Evolutionary conservation across 352 stramenopile species (phyloP).

Genomic region (Phytophthora pisi): DNA sequence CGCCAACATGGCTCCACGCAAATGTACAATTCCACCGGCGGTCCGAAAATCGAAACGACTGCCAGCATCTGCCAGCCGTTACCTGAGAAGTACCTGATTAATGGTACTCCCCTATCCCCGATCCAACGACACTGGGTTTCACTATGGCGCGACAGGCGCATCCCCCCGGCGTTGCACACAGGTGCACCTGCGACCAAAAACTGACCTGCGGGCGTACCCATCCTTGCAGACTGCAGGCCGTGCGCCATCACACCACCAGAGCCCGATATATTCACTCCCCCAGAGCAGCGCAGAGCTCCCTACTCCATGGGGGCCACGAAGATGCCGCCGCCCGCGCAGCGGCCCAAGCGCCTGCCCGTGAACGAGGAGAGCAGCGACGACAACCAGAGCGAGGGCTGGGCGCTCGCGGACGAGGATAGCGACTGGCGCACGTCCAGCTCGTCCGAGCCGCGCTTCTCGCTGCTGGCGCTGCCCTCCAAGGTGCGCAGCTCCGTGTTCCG

Average conservation of each 20-base stretch:
- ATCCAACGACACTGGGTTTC: not conserved
- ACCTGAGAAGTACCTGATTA: not conserved
- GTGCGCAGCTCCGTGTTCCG: constrained; percentile 55
- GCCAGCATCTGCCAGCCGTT: constrained; percentile 1
- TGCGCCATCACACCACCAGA: too few relatives aligned
- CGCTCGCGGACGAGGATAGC: constrained; percentile 42
- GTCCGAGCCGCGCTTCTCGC: constrained; percentile 54
- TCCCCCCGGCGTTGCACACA: constrained; percentile 5
- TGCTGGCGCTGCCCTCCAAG: constrained; percentile 46
- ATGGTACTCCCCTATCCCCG: not conserved
- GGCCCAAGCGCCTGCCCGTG: too few relatives aligned
- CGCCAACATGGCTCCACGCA: too few relatives aligned
- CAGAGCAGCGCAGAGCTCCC: too few relatives aligned
- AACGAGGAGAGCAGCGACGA: constrained; percentile 38
- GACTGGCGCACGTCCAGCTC: constrained; percentile 57
- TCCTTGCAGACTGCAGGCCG: not conserved
- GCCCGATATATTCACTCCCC: too few relatives aligned
- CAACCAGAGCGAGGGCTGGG: constrained; percentile 43
- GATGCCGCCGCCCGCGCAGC: constrained; percentile 8
- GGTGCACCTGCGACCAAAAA: constrained; percentile 26
- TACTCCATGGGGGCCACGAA: constrained; percentile 23
- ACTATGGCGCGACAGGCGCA: constrained; percentile 19
- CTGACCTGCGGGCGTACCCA: constrained; percentile 20
- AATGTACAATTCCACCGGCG: too few relatives aligned
- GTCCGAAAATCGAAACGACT: too few relatives aligned